Base-by-base conservation (phyloP, 495 filamentous ascomycete genomes). In the Xylaria palmicola region DNA sequence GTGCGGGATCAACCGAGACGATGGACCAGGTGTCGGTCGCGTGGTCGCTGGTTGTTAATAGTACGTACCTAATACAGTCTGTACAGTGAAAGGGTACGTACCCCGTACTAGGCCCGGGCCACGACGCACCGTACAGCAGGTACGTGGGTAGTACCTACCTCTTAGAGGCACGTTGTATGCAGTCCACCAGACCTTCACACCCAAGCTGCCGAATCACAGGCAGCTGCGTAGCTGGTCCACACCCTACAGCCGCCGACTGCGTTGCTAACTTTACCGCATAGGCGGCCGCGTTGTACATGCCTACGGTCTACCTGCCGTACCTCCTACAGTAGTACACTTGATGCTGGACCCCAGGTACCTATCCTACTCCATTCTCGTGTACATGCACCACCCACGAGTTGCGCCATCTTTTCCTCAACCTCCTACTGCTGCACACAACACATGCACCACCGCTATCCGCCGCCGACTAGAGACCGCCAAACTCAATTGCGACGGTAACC, bases 151-250 rank as follows among this genome's bases (percentile, higher is more conserved):
- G n/a, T 40, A 40, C 6, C 9, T 40, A 40, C 37, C 37, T 40
- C 13, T 40, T 40, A n/a, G 37, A n/a, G 37, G 37, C 37, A 40
- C 37, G n/a, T n/a, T 34, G 49, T 19, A 37, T 37, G 29, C 36
- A 41, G 1, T 8, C 13, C 15, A 30, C n/a, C 39, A 44, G 36
- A 1, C 26, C 20, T 27, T 56, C 53, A 30, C 26, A 27, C 9
- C 53, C 22, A 20, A 30, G 1, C 53, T 10, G 39, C 44, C 53
- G 39, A 73, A 73, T 73, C 66, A 68, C 37, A 68, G 43, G 50
- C 51, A 50, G 66, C 64, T 71, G 70, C 70, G 70, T 73, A 71
- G 70, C 70, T 65, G 60, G 54, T 57, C 40, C 45, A 59, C 55
- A 57, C 67, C 64, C 54, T 62, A 62, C 63, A 67, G 34, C 69